Base-by-base conservation (phyloP, 495 filamentous ascomycete species). In the Cetradonia linearis region DNA sequence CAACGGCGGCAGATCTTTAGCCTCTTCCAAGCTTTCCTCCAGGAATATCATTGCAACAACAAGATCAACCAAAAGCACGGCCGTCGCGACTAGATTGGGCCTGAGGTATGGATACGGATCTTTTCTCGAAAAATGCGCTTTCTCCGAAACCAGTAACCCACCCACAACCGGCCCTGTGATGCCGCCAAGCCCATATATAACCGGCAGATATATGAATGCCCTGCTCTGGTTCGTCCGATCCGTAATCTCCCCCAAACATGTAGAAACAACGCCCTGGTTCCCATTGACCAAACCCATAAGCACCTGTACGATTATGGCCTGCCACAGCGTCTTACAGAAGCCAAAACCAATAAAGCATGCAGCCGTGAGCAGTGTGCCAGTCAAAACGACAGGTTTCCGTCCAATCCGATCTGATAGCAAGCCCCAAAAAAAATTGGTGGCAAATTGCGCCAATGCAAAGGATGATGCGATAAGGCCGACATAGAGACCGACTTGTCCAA, bases 231-330 rank as follows among this genome's bases (percentile, higher is more conserved):
- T 98, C 62, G 86, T 91, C 44, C 87, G 83, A 67, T 97, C 92
- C 2, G 93, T 98, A 59, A 98, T 86, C 70, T 98, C 93, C 13
- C 94, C 93, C 30, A 98, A 75, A 59, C 90, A 93, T 2, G 94
- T 96, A 30, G 89, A 91, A 3, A 98, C 88, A 23, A 97, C 81
- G 7, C 81, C 86, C 66, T 83, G 81, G 65, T 98, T 98, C 13
- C 94, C 93, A 69, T 97, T 97, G 27, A 94, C 83, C 48, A 95
- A 66, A 14, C 93, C 93, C 88, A 96, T 96, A 44, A 92, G 72
- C 0, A 84, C 82, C 69, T 98, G 94, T 11, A 95, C 90, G 25
- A 84, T 48, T 7, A 96, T 78, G 10, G 95, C 85, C 67, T 96
- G 91, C 76, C 79, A 83, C 31, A 96, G 80, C 1, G 79, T 91